Percentiles rank a stretch among this genome's conserved stretches.
These are phyloP conservation scores for Beauveria scarabaeidicola DNA, from an alignment of 2,329 filamentous ascomycete genomes.

Conservation along the genomic window DNA sequence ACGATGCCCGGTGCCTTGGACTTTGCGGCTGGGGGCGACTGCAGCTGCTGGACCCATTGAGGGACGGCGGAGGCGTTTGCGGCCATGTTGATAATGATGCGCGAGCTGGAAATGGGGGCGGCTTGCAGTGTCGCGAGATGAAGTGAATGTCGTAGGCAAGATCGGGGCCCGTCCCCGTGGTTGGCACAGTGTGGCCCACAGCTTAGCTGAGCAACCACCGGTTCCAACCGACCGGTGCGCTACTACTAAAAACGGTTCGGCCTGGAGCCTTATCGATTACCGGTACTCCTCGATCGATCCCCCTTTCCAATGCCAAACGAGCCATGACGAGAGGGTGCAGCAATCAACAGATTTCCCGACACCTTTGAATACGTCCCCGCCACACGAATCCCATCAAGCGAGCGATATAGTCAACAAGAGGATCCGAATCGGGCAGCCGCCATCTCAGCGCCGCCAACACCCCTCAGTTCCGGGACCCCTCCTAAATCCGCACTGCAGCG, in stretches of 20 bases:
- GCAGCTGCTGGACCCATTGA: constrained; percentile 76
- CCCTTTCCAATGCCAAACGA: background rate
- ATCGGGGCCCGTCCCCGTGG: background rate
- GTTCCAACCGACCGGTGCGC: background rate
- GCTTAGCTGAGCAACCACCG: constrained; percentile 7
- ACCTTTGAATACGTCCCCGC: no score
- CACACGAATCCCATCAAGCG: background rate
- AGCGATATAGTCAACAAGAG: background rate
- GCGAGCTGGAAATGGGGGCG: background rate
- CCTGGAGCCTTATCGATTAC: constrained; percentile 4
- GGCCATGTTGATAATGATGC: constrained; percentile 16
- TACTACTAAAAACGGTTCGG: background rate
- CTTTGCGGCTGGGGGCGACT: constrained; percentile 57
- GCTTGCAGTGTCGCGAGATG: background rate
- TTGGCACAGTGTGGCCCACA: background rate
- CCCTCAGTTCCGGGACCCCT: background rate
- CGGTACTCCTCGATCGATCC: background rate
- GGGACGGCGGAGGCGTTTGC: constrained; percentile 41
- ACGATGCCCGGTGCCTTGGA: constrained; percentile 60
- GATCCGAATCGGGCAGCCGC: background rate
- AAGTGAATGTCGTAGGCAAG: background rate
- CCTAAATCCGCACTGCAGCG: background rate
- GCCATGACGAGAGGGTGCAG: background rate
- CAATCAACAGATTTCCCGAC: background rate
- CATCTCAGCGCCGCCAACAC: background rate